Conservation (phyloP, 805 yeast genomes). For the Candida corydali region DNA sequence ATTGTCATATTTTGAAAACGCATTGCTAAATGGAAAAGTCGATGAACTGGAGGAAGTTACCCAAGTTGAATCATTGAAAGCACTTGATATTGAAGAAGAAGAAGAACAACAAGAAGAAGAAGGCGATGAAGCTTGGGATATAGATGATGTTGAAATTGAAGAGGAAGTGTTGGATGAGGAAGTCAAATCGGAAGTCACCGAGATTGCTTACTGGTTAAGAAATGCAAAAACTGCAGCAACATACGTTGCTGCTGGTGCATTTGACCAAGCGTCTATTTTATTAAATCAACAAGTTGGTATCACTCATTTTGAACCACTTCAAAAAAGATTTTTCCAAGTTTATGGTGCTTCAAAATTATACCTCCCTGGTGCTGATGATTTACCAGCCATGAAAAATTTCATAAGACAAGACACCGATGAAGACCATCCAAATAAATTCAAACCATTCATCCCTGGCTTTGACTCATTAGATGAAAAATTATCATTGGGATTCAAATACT, state of each 20-base stretch:
- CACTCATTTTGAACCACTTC: constrained; percentile 81
- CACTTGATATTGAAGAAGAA: constrained; percentile 22
- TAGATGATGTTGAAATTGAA: constrained; percentile 80
- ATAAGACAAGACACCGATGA: constrained; percentile 64
- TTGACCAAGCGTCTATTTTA: constrained; percentile 92
- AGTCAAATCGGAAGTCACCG: constrained; percentile 31
- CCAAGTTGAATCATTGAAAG: constrained; percentile 13
- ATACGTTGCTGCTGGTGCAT: constrained; percentile 93
- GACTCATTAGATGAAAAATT: constrained; percentile 59
- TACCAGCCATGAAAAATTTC: constrained; percentile 65
- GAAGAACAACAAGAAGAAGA: constrained; percentile 44
- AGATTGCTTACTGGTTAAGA: constrained; percentile 77
- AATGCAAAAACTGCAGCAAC: constrained; percentile 88
- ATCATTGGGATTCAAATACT: constrained; percentile 73
- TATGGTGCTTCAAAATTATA: constrained; percentile 77
- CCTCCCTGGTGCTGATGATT: constrained; percentile 68
- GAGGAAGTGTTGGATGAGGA: constrained; percentile 39
- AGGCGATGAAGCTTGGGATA: constrained; percentile 52
- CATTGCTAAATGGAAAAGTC: constrained; percentile 66
- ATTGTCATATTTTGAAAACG: constrained; percentile 80
- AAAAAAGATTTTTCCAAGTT: constrained; percentile 76
- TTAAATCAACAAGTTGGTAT: constrained; percentile 87
- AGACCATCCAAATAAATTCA: constrained; percentile 41
- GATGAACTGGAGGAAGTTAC: constrained; percentile 55
- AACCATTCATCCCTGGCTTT: constrained; percentile 73